A percentile compares a stretch with the other conserved stretches of the same genome.
Conservation (phyloP, 306 rosid species). For the Ormosia emarginata region DNA sequence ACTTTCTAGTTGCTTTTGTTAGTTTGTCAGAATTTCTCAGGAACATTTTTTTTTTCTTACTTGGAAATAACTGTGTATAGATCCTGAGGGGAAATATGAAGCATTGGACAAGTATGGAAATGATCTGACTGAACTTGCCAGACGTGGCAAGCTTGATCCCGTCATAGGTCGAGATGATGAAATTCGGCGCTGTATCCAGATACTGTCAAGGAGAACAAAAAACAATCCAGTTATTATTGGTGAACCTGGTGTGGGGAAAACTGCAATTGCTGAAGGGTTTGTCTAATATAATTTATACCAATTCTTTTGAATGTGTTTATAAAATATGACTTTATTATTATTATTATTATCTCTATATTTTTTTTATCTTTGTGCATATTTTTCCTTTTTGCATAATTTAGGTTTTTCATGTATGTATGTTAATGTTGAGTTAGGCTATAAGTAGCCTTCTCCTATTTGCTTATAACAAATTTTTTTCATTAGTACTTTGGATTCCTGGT, state of each 20-base stretch:
- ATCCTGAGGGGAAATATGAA: conserved; percentile 94
- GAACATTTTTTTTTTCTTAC: neutral
- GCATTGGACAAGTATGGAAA: conserved; percentile 85
- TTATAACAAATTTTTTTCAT: neutral
- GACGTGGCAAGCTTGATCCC: conserved; percentile 97
- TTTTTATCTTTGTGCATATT: neutral
- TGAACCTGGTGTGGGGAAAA: conserved; percentile 98
- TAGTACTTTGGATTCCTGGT: neutral
- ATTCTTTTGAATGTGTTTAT: neutral
- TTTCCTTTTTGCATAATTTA: neutral
- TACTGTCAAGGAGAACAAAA: conserved; percentile 88
- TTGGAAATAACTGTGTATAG: conserved; percentile 35
- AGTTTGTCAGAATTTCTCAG: neutral
- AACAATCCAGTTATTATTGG: conserved; percentile 97
- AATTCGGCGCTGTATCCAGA: conserved; percentile 91
- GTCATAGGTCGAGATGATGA: conserved; percentile 98
- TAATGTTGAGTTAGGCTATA: neutral
- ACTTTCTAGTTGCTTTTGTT: conserved; percentile 11
- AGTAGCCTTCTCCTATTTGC: neutral
- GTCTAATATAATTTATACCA: conserved; percentile 13
- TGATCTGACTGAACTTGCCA: conserved; percentile 92
- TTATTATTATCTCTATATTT: neutral
- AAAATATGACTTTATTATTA: neutral
- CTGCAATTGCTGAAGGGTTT: conserved; percentile 99
- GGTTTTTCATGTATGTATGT: neutral